A percentile compares a stretch with the other conserved stretches of the same genome.
phyloP scores from a whole-genome alignment of 768 basidiomycete genomes.

The Mycena metata region DNA sequence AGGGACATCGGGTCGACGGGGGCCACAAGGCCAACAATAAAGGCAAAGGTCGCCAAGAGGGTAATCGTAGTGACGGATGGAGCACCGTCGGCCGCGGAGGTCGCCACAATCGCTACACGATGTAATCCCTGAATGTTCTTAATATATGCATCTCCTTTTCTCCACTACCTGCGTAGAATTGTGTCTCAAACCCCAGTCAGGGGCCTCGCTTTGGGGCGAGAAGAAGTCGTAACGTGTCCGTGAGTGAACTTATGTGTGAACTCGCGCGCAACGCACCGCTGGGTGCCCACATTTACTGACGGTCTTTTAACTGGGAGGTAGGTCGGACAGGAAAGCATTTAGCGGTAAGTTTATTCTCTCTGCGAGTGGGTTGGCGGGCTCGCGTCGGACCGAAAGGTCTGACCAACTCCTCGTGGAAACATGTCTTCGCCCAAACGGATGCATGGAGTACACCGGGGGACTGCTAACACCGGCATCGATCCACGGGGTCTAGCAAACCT shows the following conservation, averaged over 20 bases:
- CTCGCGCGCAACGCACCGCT: too few relatives aligned
- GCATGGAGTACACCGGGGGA: not conserved
- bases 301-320: slow-evolving; percentile 12
- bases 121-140: too few relatives aligned
- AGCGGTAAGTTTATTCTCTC: not conserved
- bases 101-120: not conserved
- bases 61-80: not conserved
- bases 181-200: too few relatives aligned
- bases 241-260: not conserved
- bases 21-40: not conserved
- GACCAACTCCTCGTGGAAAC: not conserved
- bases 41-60: not conserved
- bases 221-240: too few relatives aligned
- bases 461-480: not conserved
- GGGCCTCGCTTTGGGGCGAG: slow-evolving; percentile 7
- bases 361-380: not conserved
- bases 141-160: not conserved
- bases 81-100: not conserved
- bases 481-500: slow-evolving; percentile 7
- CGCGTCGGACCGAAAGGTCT: not conserved
- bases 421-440: slow-evolving; percentile 10
- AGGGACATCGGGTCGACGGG: not conserved
- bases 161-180: too few relatives aligned
- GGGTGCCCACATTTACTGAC: slow-evolving; percentile 6
- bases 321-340: slow-evolving; percentile 12